Evolutionary conservation across 805 yeast genomes (phyloP), one percentile per base, ranked within the genome.

Genomic region (Candida saitoana): DNA sequence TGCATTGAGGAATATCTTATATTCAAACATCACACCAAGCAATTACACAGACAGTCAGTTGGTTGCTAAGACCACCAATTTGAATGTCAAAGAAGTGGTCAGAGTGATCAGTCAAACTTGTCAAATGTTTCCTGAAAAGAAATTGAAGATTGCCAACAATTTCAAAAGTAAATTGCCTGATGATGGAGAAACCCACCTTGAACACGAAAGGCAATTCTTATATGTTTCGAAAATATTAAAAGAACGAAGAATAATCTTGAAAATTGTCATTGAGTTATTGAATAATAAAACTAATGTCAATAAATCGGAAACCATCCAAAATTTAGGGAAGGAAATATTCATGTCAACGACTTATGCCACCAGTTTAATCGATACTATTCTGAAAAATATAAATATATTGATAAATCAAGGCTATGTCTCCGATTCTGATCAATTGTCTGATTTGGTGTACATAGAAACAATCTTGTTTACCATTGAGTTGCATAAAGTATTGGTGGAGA

Each of bases 161-260:
- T 45, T 62, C 38, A 59, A 59, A 38, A 45, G 52, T 9, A 62
- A 60, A 30, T 49, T 63, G 16, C 64, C 69, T 1, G 73, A 63
- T 41, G 73, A 71, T 34, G 50, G 65, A 33, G 63, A 60, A 42
- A 62, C 49, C 30, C 40, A 44, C 18, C 49, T 54, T 37, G 61
- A 63, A 38, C 49, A 52, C 7, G 63, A 65, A 34, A 51, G 68
- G 29, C 44, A 65, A 14, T 39, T 56, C 12, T 47, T 69, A n/a
- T 67, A 71, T 51, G 60, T 65, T 6, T 55, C 63, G 16, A 57
- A 56, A n/a, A 61, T 76, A 1, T 57, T 79, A 42, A 59, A 69
- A 42, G 87, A 82, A 51, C 71, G 84, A 52, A 62, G 79, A 45
- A 56, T 67, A 1, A 59, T 78, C 0, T 51, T 79, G n/a, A 65